A percentile compares a stretch with the other conserved stretches of the same genome.
Evolutionary conservation across 768 basidiomycete species (phyloP).

Genomic region (Ramaria rubella): DNA sequence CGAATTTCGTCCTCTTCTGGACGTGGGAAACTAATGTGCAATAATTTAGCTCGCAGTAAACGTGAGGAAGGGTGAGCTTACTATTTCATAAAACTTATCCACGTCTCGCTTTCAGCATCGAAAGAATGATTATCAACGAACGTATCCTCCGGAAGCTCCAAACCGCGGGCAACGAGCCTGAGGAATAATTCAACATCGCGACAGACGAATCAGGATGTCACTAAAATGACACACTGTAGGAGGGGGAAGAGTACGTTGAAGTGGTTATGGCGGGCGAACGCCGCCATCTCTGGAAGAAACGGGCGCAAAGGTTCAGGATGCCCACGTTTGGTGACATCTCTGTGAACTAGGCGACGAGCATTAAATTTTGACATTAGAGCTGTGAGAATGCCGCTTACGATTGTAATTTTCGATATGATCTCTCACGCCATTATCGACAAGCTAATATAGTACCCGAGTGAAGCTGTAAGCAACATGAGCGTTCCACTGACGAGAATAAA

Average conservation of each 20-base stretch:
- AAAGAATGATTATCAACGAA: constrained; percentile 43
- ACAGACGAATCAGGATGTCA: background rate
- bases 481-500: background rate
- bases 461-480: background rate
- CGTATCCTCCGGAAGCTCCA: constrained; percentile 49
- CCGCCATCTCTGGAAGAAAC: constrained; percentile 45
- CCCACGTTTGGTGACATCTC: constrained; percentile 37
- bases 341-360: constrained; percentile 36
- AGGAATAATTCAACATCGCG: background rate
- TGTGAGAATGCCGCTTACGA: constrained; percentile 30
- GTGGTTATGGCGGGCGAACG: constrained; percentile 46
- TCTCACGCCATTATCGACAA: constrained; percentile 52
- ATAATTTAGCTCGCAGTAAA: background rate
- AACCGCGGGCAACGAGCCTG: constrained; percentile 44
- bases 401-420: constrained; percentile 64
- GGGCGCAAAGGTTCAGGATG: constrained; percentile 48
- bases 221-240: constrained; percentile 29
- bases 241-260: constrained; percentile 44
- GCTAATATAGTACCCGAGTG: constrained; percentile 29
- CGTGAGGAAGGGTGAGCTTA: constrained; percentile 17
- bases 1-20: constrained; percentile 42
- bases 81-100: constrained; percentile 45
- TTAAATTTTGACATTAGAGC: background rate
- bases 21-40: constrained; percentile 39
- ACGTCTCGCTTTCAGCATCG: constrained; percentile 33